Evolutionary conservation across 768 basidiomycete genomes (phyloP).

Genomic region (Lactarius vividus): DNA sequence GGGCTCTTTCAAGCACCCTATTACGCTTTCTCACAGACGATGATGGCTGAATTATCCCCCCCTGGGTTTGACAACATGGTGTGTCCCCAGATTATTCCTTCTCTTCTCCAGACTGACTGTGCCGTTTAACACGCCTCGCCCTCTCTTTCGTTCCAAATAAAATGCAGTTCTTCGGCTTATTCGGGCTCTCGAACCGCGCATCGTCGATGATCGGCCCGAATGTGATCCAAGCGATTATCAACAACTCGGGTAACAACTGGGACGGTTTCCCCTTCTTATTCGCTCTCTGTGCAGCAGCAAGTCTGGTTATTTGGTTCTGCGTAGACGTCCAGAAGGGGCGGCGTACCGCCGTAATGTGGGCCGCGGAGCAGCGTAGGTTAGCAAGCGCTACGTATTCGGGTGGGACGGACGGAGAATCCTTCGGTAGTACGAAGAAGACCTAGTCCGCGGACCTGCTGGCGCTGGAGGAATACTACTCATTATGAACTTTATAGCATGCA

Average conservation of each 20-base stretch:
- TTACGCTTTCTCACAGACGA: slow-evolving; percentile 81
- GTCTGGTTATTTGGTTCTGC: slow-evolving; percentile 73
- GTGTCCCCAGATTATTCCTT: slow-evolving; percentile 9
- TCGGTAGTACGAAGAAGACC: not conserved
- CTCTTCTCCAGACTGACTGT: not conserved
- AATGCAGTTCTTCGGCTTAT: slow-evolving; percentile 80
- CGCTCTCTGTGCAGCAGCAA: slow-evolving; percentile 62
- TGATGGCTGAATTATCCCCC: slow-evolving; percentile 87
- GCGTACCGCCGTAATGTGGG: slow-evolving; percentile 40
- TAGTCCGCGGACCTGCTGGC: not conserved
- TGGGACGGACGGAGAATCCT: not conserved
- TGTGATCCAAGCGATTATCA: slow-evolving; percentile 80
- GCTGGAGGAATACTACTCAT: not conserved
- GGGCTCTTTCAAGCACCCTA: slow-evolving; percentile 88
- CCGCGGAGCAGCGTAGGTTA: slow-evolving; percentile 30
- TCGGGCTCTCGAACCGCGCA: slow-evolving; percentile 78
- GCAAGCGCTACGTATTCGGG: not conserved
- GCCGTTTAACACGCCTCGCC: not conserved
- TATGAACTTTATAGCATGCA: too few relatives aligned
- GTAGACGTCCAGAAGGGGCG: slow-evolving; percentile 41
- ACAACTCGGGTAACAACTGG: slow-evolving; percentile 72
- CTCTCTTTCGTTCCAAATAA: not conserved
- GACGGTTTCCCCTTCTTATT: slow-evolving; percentile 84
- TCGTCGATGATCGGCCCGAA: slow-evolving; percentile 88
- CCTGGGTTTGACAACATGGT: slow-evolving; percentile 85